Evolutionary conservation across 2,329 filamentous ascomycete genomes (phyloP).

Genomic region (Fusarium sp.): DNA sequence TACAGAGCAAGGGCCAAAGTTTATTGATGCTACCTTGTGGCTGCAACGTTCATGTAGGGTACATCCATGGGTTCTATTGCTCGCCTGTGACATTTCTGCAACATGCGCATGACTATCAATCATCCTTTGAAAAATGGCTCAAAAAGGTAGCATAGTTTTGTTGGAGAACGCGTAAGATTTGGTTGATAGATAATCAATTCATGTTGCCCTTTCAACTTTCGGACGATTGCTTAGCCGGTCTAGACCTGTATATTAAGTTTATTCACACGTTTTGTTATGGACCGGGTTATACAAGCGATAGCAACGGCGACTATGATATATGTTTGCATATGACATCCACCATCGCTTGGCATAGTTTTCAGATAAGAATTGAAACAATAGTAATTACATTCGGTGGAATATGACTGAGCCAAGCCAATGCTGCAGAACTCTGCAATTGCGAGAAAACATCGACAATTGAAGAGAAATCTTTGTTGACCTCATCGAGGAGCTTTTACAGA

Average conservation of each 20-base stretch:
- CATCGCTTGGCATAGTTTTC: slow-evolving; percentile 9
- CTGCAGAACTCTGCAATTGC: background rate
- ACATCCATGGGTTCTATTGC: slow-evolving; percentile 15
- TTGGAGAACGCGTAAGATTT: background rate
- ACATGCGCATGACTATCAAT: slow-evolving; percentile 6
- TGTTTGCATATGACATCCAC: background rate
- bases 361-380: slow-evolving; percentile 13
- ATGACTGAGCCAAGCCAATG: background rate
- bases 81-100: slow-evolving; percentile 31
- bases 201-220: background rate
- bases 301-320: background rate
- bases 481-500: background rate
- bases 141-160: background rate
- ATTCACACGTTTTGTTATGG: background rate
- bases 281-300: slow-evolving; percentile 1
- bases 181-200: slow-evolving; percentile 1
- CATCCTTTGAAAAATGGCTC: background rate
- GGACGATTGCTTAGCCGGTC: background rate
- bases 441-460: slow-evolving; percentile 3
- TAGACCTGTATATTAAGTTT: background rate
- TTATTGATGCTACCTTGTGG: slow-evolving; percentile 12
- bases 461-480: background rate
- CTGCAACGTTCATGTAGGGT: slow-evolving; percentile 19
- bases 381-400: background rate
- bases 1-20: slow-evolving; percentile 26